These are phyloP conservation scores for Alnus rubra DNA, from an alignment of 306 rosid species.

Conservation along the genomic window DNA sequence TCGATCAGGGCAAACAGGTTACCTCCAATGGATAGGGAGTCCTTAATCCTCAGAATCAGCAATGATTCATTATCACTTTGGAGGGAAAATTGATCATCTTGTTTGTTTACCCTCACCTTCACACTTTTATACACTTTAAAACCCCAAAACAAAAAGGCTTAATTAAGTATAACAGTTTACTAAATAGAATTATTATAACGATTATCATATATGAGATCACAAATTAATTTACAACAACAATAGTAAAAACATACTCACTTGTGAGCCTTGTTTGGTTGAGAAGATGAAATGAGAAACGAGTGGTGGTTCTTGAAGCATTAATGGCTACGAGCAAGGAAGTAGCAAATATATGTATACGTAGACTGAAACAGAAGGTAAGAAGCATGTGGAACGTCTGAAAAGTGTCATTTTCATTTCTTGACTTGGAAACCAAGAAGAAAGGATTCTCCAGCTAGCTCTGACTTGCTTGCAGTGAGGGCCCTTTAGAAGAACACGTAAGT, in stretches of 20 bases:
- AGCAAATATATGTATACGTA: neutral
- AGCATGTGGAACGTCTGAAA: conserved; percentile 9
- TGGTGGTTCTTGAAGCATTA: neutral
- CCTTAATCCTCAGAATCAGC: conserved; percentile 23
- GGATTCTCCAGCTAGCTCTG: neutral
- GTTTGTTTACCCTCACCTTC: conserved; percentile 43
- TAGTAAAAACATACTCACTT: neutral
- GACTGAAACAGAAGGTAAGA: conserved; percentile 25
- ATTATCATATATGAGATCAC: neutral
- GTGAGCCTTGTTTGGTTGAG: neutral
- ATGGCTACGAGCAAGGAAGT: neutral
- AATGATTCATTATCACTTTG: conserved; percentile 27
- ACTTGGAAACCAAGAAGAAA: conserved; percentile 42
- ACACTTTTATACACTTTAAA: conserved; percentile 54
- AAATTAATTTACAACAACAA: neutral
- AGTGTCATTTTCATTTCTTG: conserved; percentile 24
- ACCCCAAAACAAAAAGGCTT: conserved; percentile 1
- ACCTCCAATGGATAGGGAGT: conserved; percentile 40
- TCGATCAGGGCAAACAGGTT: neutral
- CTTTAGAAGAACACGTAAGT: neutral
- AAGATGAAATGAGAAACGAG: neutral
- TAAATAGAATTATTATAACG: no score
- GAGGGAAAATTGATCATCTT: conserved; percentile 33
- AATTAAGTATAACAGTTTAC: neutral
- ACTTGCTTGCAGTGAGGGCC: neutral